These are phyloP conservation scores for Clitoria ternatea DNA, from an alignment of 306 rosid genomes.

Conservation along the genomic window DNA sequence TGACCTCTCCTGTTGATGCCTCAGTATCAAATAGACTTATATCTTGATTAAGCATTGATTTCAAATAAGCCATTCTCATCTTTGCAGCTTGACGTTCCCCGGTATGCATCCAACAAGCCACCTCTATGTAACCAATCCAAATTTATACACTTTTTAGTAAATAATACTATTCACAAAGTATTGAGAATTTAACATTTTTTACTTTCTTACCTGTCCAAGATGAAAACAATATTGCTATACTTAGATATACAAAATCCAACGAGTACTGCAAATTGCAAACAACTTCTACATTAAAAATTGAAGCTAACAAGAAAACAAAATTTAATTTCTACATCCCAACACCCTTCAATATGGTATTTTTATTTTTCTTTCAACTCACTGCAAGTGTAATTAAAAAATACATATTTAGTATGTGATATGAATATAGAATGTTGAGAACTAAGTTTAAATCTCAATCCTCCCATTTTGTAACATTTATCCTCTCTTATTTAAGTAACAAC, in stretches of 20 bases:
- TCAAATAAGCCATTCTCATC: conserved; percentile 95
- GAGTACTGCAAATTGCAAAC: conserved; percentile 68
- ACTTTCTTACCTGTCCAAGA: conserved; percentile 79
- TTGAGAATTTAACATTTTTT: not conserved
- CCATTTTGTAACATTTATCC: too few relatives aligned
- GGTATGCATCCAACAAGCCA: conserved; percentile 99
- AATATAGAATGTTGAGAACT: too few relatives aligned
- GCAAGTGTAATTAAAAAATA: too few relatives aligned
- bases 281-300: not conserved
- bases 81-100: conserved; percentile 94
- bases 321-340: not conserved
- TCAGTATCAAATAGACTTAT: conserved; percentile 88
- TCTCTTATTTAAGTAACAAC: too few relatives aligned
- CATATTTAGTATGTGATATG: too few relatives aligned
- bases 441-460: too few relatives aligned
- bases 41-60: conserved; percentile 84
- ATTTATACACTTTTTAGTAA: not conserved
- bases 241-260: conserved; percentile 85
- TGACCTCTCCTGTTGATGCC: conserved; percentile 89
- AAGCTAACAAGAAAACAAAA: not conserved
- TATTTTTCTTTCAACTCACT: too few relatives aligned
- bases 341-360: too few relatives aligned
- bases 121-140: conserved; percentile 52
- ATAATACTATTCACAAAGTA: not conserved
- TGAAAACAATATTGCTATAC: conserved; percentile 78